A percentile compares a stretch with the other conserved stretches of the same genome.
Conservation (phyloP, 331 rosid genomes). For the Quercus tomentella region DNA sequence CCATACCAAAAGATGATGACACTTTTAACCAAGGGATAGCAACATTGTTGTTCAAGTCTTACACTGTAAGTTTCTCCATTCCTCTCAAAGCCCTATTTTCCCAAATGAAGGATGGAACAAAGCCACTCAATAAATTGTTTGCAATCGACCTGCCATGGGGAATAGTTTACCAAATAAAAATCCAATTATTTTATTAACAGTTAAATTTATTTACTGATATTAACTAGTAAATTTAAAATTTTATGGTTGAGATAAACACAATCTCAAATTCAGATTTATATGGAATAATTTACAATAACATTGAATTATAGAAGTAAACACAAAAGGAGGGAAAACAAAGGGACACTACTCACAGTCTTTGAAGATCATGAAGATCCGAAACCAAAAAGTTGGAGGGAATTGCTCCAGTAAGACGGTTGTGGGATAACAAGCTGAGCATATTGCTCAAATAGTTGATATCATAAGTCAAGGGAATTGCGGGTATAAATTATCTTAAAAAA, state of each 20-base stretch:
- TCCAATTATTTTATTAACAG: not conserved
- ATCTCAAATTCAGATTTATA: not conserved
- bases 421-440: conserved; percentile 59
- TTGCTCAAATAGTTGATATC: conserved; percentile 8
- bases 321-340: conserved; percentile 1
- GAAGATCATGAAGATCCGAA: conserved; percentile 59
- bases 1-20: no score
- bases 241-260: not conserved
- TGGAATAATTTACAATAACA: not conserved
- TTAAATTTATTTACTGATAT: not conserved
- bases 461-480: not conserved
- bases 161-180: not conserved
- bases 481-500: not conserved
- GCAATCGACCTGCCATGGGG: conserved; percentile 68
- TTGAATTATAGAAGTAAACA: not conserved
- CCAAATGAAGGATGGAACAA: conserved; percentile 72
- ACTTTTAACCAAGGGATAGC: not conserved
- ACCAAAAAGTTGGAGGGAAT: conserved; percentile 62
- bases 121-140: conserved; percentile 65
- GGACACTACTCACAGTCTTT: conserved; percentile 56
- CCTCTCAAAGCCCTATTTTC: conserved; percentile 34
- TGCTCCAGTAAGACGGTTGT: conserved; percentile 64
- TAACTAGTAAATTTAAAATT: not conserved
- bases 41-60: conserved; percentile 35
- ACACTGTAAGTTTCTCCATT: conserved; percentile 47